Percentiles rank a stretch among this genome's conserved stretches.
phyloP scores from a whole-genome alignment of 2,329 filamentous ascomycete genomes.

The Pseudodiploospora longispora region DNA sequence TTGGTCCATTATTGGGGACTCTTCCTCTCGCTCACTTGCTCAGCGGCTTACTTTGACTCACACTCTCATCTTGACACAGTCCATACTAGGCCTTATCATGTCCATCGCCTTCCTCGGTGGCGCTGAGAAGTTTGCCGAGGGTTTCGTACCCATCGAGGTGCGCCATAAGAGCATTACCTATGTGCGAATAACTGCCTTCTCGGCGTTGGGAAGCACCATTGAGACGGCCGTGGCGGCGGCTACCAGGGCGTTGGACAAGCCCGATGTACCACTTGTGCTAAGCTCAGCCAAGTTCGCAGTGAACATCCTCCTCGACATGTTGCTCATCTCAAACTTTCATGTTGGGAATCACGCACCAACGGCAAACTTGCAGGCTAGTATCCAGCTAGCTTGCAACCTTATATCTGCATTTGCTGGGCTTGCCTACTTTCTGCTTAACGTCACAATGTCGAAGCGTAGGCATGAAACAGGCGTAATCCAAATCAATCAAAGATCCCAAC shows the following conservation, averaged over 20 bases:
- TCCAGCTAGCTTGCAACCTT: conserved; percentile 54
- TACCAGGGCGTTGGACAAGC: conserved; percentile 59
- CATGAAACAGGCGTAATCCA: not conserved
- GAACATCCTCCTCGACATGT: conserved; percentile 59
- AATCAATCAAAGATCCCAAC: conserved; percentile 17
- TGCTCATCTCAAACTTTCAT: conserved; percentile 59
- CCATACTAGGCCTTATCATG: conserved; percentile 48
- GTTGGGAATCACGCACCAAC: conserved; percentile 45
- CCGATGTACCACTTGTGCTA: conserved; percentile 61
- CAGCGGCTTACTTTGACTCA: conserved; percentile 52
- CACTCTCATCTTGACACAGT: conserved; percentile 55
- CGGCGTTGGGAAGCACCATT: conserved; percentile 51
- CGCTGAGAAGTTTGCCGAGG: conserved; percentile 45
- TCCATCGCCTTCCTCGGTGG: conserved; percentile 50
- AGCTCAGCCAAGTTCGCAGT: conserved; percentile 54
- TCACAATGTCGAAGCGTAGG: conserved; percentile 13
- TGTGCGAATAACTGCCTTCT: conserved; percentile 56
- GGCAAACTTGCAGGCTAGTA: conserved; percentile 56
- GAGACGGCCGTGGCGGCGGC: conserved; percentile 54
- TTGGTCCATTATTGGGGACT: conserved; percentile 62
- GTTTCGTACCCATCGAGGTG: conserved; percentile 55
- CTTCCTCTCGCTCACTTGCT: conserved; percentile 38
- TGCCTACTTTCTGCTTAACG: conserved; percentile 48
- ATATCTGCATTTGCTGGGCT: conserved; percentile 47
- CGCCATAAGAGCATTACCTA: conserved; percentile 52